Evolutionary conservation across 73 alveolate genomes (phyloP).

Genomic region (Symbiodinium pilosum): DNA sequence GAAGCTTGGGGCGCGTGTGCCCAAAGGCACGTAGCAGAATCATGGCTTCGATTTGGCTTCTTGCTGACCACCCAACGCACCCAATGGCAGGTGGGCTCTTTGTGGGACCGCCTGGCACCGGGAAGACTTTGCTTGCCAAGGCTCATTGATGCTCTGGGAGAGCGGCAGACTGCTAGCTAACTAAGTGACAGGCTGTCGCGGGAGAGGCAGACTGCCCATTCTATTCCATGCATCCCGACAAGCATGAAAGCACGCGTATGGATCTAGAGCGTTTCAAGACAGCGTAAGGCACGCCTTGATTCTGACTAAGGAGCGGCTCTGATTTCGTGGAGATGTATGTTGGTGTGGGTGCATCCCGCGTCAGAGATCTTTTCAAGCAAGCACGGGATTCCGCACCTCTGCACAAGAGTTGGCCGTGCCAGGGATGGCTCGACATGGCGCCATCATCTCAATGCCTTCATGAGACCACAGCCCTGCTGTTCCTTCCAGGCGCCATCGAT

Average conservation of each 20-base stretch:
- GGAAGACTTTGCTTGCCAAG: conserved; percentile 98
- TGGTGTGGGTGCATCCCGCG: conserved; percentile 99
- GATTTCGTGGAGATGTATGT: conserved; percentile 99
- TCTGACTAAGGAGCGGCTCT: conserved; percentile 96
- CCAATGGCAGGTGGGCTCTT: conserved; percentile 39
- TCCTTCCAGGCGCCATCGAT: conserved; percentile 98
- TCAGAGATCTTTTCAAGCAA: conserved; percentile 98
- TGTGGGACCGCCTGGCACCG: conserved; percentile 99
- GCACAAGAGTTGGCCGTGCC: too few relatives aligned
- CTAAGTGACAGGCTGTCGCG: conserved; percentile 96
- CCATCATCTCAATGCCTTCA: background rate
- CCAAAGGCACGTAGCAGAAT: conserved; percentile 95
- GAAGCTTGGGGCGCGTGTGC: conserved; percentile 98
- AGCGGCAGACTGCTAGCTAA: too few relatives aligned
- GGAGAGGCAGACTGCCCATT: conserved; percentile 97
- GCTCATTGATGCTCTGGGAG: too few relatives aligned
- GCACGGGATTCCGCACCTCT: conserved; percentile 96
- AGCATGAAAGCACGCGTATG: background rate
- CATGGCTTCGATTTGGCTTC: background rate
- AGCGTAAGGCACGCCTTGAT: background rate
- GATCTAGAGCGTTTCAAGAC: background rate
- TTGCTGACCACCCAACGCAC: background rate
- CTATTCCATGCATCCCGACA: conserved; percentile 65
- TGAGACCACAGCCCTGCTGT: background rate
- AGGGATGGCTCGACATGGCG: background rate